Evolutionary conservation across 257 asterid genomes (phyloP).

Genomic region (Ballota nigra): DNA sequence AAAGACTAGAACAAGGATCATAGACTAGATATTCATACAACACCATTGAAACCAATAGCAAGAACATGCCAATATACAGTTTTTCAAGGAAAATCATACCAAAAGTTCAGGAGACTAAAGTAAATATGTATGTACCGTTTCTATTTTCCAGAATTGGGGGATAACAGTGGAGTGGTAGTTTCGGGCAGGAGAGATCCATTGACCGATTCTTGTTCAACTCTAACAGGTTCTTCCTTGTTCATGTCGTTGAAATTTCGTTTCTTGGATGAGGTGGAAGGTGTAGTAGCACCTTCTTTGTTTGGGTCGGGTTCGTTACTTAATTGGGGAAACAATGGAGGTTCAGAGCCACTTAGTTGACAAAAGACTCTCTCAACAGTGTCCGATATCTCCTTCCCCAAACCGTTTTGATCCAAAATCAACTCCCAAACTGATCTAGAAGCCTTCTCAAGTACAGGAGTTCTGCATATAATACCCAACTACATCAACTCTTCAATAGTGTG

Average conservation of each 20-base stretch:
- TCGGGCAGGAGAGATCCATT: constrained; percentile 27
- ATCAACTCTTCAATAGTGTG: background rate
- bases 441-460: constrained; percentile 93
- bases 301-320: constrained; percentile 32
- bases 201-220: constrained; percentile 32
- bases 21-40: constrained; percentile 3
- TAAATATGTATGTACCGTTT: background rate
- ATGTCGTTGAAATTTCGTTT: constrained; percentile 56
- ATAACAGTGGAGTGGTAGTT: background rate
- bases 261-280: constrained; percentile 56
- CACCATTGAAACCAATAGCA: constrained; percentile 5
- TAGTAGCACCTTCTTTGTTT: constrained; percentile 52
- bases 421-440: constrained; percentile 97
- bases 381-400: constrained; percentile 80
- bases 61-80: background rate
- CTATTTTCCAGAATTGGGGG: constrained; percentile 30
- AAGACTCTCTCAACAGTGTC: constrained; percentile 86
- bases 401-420: constrained; percentile 80
- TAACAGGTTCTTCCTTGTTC: constrained; percentile 45
- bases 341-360: constrained; percentile 86
- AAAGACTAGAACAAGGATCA: constrained; percentile 15
- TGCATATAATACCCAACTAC: constrained; percentile 34
- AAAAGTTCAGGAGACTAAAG: background rate
- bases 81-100: background rate
- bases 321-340: constrained; percentile 74